Evolutionary conservation across 169 alveolate species (phyloP).

Genomic region (Theileria sp.): DNA sequence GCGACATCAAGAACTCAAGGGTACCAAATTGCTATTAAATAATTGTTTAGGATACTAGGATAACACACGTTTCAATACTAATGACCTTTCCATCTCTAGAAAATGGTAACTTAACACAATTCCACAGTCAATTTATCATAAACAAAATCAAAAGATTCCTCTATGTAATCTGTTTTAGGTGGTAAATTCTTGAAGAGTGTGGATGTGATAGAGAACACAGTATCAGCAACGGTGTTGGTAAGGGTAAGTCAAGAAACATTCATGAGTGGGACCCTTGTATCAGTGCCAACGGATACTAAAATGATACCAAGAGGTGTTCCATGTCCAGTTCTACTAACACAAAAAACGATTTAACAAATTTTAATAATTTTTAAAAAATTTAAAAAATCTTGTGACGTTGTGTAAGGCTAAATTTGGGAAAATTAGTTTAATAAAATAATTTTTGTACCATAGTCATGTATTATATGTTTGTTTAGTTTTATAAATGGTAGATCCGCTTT

Average conservation of each 20-base stretch:
- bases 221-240: conserved; percentile 1
- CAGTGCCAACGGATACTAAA: conserved; percentile 17
- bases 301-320: conserved; percentile 22
- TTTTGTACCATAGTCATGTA: not conserved
- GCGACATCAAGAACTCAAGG: not conserved
- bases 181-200: not conserved
- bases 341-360: not conserved
- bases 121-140: not conserved
- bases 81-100: not conserved
- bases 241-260: not conserved
- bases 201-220: not conserved
- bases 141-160: not conserved
- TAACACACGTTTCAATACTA: not conserved
- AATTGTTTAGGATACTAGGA: not conserved
- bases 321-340: not conserved
- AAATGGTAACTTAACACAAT: not conserved
- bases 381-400: not conserved
- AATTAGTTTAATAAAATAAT: not conserved
- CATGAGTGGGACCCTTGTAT: not conserved
- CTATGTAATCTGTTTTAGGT: not conserved
- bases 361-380: not conserved
- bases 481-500: conserved; percentile 50
- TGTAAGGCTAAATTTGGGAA: not conserved
- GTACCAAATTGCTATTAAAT: not conserved
- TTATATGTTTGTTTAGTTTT: not conserved